Base-by-base conservation (phyloP, 257 asterid genomes). In the Capsicum chinense region DNA sequence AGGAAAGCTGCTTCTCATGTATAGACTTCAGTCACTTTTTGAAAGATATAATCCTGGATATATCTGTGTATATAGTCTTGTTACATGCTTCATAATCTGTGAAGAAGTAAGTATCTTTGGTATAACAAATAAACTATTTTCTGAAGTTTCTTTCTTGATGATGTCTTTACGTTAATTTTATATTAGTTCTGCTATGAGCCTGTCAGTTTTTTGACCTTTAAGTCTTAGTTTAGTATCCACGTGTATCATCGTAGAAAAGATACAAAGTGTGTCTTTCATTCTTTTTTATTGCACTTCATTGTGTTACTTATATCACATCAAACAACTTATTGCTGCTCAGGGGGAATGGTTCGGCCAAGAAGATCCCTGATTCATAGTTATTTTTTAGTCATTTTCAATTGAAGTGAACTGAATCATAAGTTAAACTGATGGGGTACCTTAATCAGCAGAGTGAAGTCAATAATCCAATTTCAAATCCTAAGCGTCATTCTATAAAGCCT, bases 371-470 rank as follows among this genome's bases (percentile, higher is more conserved):
- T 84, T 83, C 86, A 83, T 88, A 54, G 84, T 60, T 56, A 35
- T 44, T 78, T 85, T 84, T 84, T 56, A 50, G 67, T 63, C 59
- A 54, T 78, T 86, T 73, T 83, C 66, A 26, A 37, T 71, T 50
- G 82, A 86, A 88, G 74, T 54, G 64, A 78, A 33, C 82, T 78
- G 82, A 78, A 54, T 78, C 64, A 78, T 7, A 86, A 86, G 87
- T 82, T 84, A 84, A 85, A 86, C 79, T 84, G n/a, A 90, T 89
- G 95, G 93, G 90, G 88, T 84, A 85, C 88, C 88, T 82, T 68
- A 88, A 86, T 85, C 88, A 85, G 84, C 92, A 86, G 86, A 90
- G 82, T 62, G 90, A 88, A 85, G 85, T 79, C 83, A 89, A 90
- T 90, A 90, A 88, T 80, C 63, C 85, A 86, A 84, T 74, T 35